These are phyloP conservation scores for Apiosordaria backusii DNA, from an alignment of 495 filamentous ascomycete genomes.

Conservation along the genomic window DNA sequence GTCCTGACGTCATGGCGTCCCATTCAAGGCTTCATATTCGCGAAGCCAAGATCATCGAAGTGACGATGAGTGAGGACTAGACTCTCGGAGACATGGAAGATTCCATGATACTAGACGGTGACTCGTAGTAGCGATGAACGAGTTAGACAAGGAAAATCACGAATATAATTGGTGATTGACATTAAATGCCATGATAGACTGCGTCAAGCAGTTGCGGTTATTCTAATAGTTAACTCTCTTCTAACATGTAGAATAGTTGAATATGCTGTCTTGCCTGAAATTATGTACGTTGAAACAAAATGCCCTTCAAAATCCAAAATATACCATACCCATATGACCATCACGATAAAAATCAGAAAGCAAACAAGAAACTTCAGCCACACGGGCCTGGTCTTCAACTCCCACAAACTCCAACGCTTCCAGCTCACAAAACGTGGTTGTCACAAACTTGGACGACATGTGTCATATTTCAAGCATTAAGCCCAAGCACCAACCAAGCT, in stretches of 20 bases:
- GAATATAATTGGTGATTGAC: background rate
- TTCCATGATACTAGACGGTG: too few species aligned
- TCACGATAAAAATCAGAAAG: background rate
- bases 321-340: background rate
- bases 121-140: too few species aligned
- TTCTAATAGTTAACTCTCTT: background rate
- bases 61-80: background rate
- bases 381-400: too few species aligned
- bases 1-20: slow-evolving; percentile 1
- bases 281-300: background rate
- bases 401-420: background rate
- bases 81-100: background rate
- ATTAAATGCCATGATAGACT: background rate
- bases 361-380: background rate
- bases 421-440: background rate
- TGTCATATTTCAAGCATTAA: slow-evolving; percentile 29
- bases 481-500: slow-evolving; percentile 88
- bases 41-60: background rate
- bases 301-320: background rate
- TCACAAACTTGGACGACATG: background rate
- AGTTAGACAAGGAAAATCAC: background rate
- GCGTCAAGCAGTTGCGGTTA: background rate
- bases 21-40: background rate
- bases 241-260: background rate
- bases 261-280: background rate